Conservation (phyloP, 768 basidiomycete species). For the Mycena rosella region DNA sequence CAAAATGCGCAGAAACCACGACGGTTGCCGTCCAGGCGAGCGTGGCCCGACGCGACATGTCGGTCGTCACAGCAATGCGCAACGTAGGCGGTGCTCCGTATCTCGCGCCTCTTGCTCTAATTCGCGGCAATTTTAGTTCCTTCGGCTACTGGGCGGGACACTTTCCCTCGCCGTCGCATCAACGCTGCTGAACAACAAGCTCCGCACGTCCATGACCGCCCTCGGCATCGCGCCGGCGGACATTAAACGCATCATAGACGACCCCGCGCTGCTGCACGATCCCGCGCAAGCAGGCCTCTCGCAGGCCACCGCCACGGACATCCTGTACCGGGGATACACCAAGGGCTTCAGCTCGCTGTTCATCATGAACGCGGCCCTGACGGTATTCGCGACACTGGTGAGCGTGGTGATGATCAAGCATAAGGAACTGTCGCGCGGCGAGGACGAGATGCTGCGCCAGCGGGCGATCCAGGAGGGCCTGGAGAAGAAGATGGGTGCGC, state of each 20-base stretch:
- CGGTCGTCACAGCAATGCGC: conserved; percentile 77
- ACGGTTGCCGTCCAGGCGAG: conserved; percentile 82
- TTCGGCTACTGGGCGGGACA: conserved; percentile 78
- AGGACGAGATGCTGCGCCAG: conserved; percentile 64
- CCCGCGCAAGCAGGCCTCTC: conserved; percentile 54
- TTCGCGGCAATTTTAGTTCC: conserved; percentile 57
- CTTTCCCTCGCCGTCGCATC: conserved; percentile 73
- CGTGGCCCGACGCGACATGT: conserved; percentile 78
- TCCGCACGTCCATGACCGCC: conserved; percentile 54
- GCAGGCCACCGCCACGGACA: conserved; percentile 48
- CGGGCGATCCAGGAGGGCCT: conserved; percentile 47
- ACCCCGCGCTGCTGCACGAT: conserved; percentile 55
- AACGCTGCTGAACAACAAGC: conserved; percentile 71
- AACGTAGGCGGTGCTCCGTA: conserved; percentile 56
- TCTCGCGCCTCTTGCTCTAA: neutral
- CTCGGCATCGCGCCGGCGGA: conserved; percentile 52
- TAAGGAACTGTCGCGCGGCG: conserved; percentile 67
- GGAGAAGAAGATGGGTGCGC: conserved; percentile 21
- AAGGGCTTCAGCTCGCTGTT: conserved; percentile 71
- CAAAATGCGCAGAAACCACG: conserved; percentile 56
- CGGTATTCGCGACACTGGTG: conserved; percentile 64
- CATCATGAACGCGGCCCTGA: conserved; percentile 68
- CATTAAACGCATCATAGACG: conserved; percentile 62
- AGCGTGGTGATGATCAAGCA: conserved; percentile 73
- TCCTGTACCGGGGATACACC: conserved; percentile 65